Evolutionary conservation across 129 eudicot genomes (phyloP).

Genomic region (Flaveria brownii): DNA sequence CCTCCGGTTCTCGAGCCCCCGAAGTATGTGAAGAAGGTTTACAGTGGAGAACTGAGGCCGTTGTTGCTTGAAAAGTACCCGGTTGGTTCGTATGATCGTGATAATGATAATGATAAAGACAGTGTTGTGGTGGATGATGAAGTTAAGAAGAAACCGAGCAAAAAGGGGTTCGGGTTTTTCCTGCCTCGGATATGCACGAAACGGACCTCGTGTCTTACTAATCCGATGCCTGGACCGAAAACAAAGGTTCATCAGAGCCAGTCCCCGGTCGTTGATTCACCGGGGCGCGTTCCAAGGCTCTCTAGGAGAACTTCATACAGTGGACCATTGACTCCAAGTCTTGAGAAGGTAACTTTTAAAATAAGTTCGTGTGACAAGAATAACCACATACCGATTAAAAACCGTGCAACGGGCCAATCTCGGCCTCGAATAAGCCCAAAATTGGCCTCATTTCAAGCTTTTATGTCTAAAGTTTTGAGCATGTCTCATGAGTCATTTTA

Average conservation of each 20-base stretch:
- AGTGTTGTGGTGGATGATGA: constrained; percentile 43
- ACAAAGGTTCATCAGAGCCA: constrained; percentile 48
- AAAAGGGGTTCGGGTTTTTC: constrained; percentile 67
- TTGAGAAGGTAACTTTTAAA: constrained; percentile 56
- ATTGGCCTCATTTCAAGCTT: too few relatives aligned
- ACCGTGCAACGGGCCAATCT: too few relatives aligned
- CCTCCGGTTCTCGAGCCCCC: constrained; percentile 41
- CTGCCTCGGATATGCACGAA: constrained; percentile 79
- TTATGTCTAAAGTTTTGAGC: too few relatives aligned
- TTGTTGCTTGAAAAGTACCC: constrained; percentile 45
- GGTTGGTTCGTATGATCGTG: constrained; percentile 27
- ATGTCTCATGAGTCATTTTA: too few relatives aligned
- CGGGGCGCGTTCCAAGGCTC: constrained; percentile 49
- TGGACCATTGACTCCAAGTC: constrained; percentile 59
- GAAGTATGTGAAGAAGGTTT: constrained; percentile 45
- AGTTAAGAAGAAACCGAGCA: constrained; percentile 44
- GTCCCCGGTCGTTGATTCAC: constrained; percentile 27
- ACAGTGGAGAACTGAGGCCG: constrained; percentile 62
- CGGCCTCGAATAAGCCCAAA: too few relatives aligned
- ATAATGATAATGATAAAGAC: constrained; percentile 40
- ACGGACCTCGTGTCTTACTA: constrained; percentile 57
- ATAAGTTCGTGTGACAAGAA: background rate
- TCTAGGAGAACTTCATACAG: constrained; percentile 65
- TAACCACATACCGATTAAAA: too few relatives aligned
- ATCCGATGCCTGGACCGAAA: constrained; percentile 56